Percentiles rank a stretch among this genome's conserved stretches.
phyloP scores from a whole-genome alignment of 257 asterid species.

The Ballota nigra region DNA sequence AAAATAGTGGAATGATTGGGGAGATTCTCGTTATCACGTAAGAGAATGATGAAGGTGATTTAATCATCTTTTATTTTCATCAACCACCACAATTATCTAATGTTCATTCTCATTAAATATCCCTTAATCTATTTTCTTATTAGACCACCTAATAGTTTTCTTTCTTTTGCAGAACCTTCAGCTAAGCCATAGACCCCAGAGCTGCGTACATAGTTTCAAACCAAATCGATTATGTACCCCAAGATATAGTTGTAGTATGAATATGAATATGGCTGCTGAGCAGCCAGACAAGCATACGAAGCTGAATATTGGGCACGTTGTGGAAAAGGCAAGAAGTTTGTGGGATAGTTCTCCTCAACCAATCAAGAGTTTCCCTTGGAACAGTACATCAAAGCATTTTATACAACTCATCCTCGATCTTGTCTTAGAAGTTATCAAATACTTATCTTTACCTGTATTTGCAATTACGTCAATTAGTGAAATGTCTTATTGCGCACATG shows the following conservation, averaged over 20 bases:
- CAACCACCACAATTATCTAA: too few relatives aligned
- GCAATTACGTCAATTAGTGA: constrained; percentile 68
- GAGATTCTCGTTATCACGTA: too few relatives aligned
- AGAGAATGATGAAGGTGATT: too few relatives aligned
- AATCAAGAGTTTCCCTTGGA: constrained; percentile 86
- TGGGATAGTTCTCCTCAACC: constrained; percentile 80
- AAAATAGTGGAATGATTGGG: too few relatives aligned
- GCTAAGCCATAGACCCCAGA: constrained; percentile 27
- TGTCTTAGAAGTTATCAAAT: constrained; percentile 53
- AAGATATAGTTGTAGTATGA: constrained; percentile 47
- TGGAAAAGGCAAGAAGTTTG: constrained; percentile 52
- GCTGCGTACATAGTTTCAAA: constrained; percentile 36
- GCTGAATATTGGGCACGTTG: constrained; percentile 30
- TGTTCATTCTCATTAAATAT: too few relatives aligned
- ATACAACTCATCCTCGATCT: constrained; percentile 72
- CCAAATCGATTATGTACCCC: constrained; percentile 26
- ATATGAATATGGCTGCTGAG: constrained; percentile 66
- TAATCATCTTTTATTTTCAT: too few relatives aligned
- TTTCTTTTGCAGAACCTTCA: constrained; percentile 41
- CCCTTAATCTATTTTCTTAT: neutral
- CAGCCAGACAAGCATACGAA: constrained; percentile 52
- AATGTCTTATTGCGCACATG: constrained; percentile 94
- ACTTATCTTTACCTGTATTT: constrained; percentile 59
- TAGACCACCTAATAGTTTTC: neutral
- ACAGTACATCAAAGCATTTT: constrained; percentile 58